These are phyloP conservation scores for Spiromastix sp. DNA, from an alignment of 2,329 filamentous ascomycete species.

Conservation along the genomic window DNA sequence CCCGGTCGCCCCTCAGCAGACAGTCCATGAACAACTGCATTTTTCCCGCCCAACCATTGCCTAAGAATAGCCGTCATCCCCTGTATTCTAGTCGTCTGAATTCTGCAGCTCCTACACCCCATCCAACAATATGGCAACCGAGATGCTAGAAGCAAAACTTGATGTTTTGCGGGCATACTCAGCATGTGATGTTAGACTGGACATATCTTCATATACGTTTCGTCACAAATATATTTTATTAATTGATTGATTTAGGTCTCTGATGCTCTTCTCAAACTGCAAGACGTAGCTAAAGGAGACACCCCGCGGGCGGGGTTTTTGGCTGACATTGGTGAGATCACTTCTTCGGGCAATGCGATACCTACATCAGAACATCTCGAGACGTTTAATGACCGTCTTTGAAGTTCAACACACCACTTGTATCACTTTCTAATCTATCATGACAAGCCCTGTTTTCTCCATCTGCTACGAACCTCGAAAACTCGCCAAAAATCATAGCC, in stretches of 20 bases:
- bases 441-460: constrained; percentile 26
- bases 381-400: too few species aligned
- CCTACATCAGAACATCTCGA: background rate
- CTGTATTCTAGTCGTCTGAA: too few species aligned
- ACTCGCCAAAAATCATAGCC: constrained; percentile 27
- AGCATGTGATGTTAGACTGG: constrained; percentile 31
- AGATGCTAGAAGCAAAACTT: constrained; percentile 26
- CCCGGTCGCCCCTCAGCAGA: too few species aligned
- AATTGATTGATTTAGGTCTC: constrained; percentile 42
- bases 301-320: constrained; percentile 57
- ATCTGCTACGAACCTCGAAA: constrained; percentile 18
- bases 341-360: background rate
- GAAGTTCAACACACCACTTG: too few species aligned
- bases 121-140: constrained; percentile 20
- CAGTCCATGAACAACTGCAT: too few species aligned
- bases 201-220: background rate
- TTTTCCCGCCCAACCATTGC: too few species aligned
- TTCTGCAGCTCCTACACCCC: too few species aligned
- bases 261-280: constrained; percentile 61
- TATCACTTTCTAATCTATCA: too few species aligned
- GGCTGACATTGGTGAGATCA: constrained; percentile 46
- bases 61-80: too few species aligned
- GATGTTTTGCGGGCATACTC: constrained; percentile 25
- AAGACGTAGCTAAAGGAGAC: constrained; percentile 27
- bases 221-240: background rate